A percentile compares a stretch with the other conserved stretches of the same genome.
phyloP scores from a whole-genome alignment of 257 asterid species.

The Plantago major region DNA sequence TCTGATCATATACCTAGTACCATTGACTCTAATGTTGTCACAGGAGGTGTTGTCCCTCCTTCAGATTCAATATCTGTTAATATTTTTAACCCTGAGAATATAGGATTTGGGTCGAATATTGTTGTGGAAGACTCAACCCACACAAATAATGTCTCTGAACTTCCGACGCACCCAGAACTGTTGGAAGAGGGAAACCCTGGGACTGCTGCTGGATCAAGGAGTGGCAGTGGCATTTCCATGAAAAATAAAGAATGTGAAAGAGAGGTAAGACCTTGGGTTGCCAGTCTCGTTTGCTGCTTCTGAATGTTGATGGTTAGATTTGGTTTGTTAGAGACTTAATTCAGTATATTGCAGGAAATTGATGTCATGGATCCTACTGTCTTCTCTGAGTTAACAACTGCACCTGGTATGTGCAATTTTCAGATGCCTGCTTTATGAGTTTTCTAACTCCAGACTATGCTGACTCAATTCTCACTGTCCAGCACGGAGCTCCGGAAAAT shows the following conservation, averaged over 20 bases:
- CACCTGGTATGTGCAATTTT: constrained; percentile 38
- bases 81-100: constrained; percentile 23
- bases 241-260: constrained; percentile 23
- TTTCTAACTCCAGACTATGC: constrained; percentile 16
- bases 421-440: neutral
- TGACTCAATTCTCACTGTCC: constrained; percentile 17
- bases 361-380: constrained; percentile 35
- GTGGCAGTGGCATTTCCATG: constrained; percentile 24
- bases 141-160: constrained; percentile 23
- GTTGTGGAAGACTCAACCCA: constrained; percentile 23
- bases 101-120: constrained; percentile 22
- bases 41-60: constrained; percentile 29
- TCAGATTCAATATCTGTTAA: constrained; percentile 28
- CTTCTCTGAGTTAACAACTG: constrained; percentile 32
- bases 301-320: neutral
- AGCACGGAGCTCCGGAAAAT: constrained; percentile 44
- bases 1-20: neutral
- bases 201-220: constrained; percentile 29
- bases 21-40: constrained; percentile 15
- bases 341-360: constrained; percentile 44
- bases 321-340: constrained; percentile 11
- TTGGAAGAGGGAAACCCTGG: constrained; percentile 34
- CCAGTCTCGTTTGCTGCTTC: constrained; percentile 7
- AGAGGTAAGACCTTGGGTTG: constrained; percentile 29
- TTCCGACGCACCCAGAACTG: constrained; percentile 25